Evolutionary conservation across 345 rosid species (phyloP), one percentile per base, ranked within the genome.

Genomic region (Gossypium mustelinum): DNA sequence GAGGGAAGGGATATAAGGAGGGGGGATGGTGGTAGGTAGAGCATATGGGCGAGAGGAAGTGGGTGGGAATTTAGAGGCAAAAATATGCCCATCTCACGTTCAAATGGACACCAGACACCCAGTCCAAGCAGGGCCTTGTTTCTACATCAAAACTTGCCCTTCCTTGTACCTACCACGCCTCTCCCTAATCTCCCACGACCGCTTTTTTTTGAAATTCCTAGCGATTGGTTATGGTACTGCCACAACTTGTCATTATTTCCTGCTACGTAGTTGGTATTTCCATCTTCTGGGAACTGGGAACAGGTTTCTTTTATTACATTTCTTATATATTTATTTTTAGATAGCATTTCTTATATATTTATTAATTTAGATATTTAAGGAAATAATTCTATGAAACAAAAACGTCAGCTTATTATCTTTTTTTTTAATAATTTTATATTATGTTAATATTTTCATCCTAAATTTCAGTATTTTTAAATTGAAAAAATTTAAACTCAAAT

Each of bases 31-130:
- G 56, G 72, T 68, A 68, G 72, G 72, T 68, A 50, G 72, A 68
- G 71, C 71, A 68, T 68, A 68, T 68, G 71, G 56, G 39, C 9
- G 71, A 68, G 72, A 68, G 57, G 34, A 16, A 68, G 72, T 24
- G 43, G 72, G 57, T 68, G 43, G 58, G 63, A 58, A 7, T 47
- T 22, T 13, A 8, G 25, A 24, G 57, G 57, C 43, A 24, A 25
- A 68, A 29, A 2, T 24, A 27, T 24, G 72, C 3, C 22, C 58
- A 50, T 68, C 58, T 50, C 72, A 24, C 72, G 5, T 68, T 68
- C 72, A 68, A 68, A 50, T 68, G 20, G 41, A 48, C 13, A 48
- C 72, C 57, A 68, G 44, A 68, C 58, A 14, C 41, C 58, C 34
- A 16, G 18, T 11, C 63, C 43, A 22, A 64, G 7, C 11, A 1